Conservation (phyloP, 23 red algal genomes). For the Chondrus crispus region DNA sequence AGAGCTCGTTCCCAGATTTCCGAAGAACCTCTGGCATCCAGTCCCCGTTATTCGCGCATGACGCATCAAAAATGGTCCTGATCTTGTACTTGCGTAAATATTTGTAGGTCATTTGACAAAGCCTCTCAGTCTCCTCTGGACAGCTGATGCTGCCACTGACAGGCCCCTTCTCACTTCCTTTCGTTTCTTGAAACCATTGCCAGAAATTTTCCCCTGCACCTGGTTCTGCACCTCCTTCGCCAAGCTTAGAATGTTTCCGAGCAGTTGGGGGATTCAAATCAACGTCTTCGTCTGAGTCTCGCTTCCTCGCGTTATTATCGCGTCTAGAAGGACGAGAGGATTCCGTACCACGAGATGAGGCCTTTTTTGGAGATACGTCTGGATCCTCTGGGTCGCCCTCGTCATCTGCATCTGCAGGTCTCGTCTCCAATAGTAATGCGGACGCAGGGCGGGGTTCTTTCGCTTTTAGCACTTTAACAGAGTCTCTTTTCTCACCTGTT, state of each 20-base stretch:
- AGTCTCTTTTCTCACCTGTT: not conserved
- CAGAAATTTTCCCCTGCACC: constrained; percentile 72
- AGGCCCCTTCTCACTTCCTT: constrained; percentile 35
- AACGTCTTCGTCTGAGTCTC: not conserved
- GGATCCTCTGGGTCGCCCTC: too few species aligned
- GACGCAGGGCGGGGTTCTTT: not conserved
- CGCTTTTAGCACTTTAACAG: not conserved
- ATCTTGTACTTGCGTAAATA: constrained; percentile 79
- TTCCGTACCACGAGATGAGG: too few species aligned
- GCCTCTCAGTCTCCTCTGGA: constrained; percentile 30
- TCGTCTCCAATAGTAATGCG: not conserved
- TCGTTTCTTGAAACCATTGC: constrained; percentile 81
- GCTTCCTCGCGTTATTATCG: too few species aligned
- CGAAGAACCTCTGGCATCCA: constrained; percentile 48
- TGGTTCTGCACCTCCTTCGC: constrained; percentile 36
- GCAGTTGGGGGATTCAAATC: not conserved
- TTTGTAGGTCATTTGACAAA: constrained; percentile 73
- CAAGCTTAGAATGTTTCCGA: not conserved
- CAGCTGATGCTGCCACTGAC: constrained; percentile 16
- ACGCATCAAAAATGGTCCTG: constrained; percentile 49
- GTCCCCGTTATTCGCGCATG: constrained; percentile 41
- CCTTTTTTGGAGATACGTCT: too few species aligned
- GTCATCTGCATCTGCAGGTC: not conserved
- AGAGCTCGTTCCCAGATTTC: constrained; percentile 56
- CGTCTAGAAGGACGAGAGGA: too few species aligned